Conservation (phyloP, 2,329 filamentous ascomycete genomes). For the Septoria petroselini region DNA sequence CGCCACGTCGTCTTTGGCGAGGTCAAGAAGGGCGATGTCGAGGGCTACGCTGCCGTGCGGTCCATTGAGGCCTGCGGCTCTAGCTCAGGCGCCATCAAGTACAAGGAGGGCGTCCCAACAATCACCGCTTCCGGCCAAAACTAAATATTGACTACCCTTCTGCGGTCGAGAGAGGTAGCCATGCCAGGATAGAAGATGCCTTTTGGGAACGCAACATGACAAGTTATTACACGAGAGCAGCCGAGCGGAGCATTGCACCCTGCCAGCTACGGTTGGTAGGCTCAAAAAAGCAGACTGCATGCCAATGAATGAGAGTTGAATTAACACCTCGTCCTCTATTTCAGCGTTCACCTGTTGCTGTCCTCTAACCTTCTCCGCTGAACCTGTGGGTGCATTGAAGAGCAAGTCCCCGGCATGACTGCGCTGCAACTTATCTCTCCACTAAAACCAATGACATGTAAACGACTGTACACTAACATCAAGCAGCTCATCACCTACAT, state of each 20-base stretch:
- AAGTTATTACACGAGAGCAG: background rate
- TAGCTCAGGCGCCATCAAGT: conserved; percentile 52
- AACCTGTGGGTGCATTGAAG: no score
- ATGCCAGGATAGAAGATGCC: background rate
- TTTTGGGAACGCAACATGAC: background rate
- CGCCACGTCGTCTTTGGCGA: conserved; percentile 84
- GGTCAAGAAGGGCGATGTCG: conserved; percentile 55
- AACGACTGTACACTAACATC: no score
- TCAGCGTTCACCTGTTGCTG: background rate
- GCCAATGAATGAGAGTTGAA: conserved; percentile 18
- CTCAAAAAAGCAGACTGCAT: conserved; percentile 24
- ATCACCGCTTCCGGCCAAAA: conserved; percentile 51
- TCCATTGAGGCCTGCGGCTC: conserved; percentile 59
- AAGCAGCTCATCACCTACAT: no score
- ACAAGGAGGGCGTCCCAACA: conserved; percentile 48
- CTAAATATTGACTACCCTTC: no score
- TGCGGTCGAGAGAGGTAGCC: background rate
- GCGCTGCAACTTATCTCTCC: no score
- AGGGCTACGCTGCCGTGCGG: conserved; percentile 55
- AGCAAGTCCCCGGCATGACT: no score
- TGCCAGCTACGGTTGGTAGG: conserved; percentile 3
- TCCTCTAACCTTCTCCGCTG: background rate
- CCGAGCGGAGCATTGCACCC: conserved; percentile 1
- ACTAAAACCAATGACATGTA: no score
- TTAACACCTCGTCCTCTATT: background rate